These are phyloP conservation scores for Solanum aculeatissimum DNA, from an alignment of 305 asterid genomes.

Conservation along the genomic window DNA sequence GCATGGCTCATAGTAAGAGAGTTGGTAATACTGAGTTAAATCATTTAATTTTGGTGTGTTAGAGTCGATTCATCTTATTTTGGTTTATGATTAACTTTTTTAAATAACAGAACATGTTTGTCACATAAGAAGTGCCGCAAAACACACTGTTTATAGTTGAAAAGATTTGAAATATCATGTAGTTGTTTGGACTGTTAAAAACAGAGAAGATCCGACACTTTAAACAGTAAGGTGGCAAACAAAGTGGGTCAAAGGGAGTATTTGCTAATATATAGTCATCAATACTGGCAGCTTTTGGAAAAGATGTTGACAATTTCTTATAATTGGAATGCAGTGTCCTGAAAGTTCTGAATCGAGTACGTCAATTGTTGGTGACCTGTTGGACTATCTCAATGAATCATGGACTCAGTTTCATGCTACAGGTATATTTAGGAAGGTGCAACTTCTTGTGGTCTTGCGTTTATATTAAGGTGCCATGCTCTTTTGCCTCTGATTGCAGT, in stretches of 20 bases:
- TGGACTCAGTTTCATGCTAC: slow-evolving; percentile 99
- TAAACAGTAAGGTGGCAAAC: not conserved
- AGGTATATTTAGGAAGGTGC: slow-evolving; percentile 21
- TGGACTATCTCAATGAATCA: slow-evolving; percentile 91
- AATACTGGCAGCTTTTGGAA: not conserved
- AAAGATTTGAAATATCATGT: not conserved
- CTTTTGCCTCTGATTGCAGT: not conserved
- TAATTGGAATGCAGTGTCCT: slow-evolving; percentile 30
- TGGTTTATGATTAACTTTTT: not conserved
- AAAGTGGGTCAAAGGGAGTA: not conserved
- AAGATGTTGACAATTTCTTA: not conserved
- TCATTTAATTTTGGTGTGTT: not conserved
- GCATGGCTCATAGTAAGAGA: not conserved
- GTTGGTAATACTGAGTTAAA: not conserved
- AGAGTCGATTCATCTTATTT: not conserved
- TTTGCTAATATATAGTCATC: not conserved
- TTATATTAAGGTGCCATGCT: not conserved
- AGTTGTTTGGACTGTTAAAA: not conserved
- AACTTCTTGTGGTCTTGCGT: not conserved
- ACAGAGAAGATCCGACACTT: not conserved
- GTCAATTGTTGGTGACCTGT: slow-evolving; percentile 74
- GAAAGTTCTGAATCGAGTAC: slow-evolving; percentile 30
- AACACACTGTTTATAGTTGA: not conserved
- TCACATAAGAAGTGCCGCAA: not conserved
- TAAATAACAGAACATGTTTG: not conserved